Evolutionary conservation across 2,329 filamentous ascomycete species (phyloP).

Genomic region (Neonectria ditissima): DNA sequence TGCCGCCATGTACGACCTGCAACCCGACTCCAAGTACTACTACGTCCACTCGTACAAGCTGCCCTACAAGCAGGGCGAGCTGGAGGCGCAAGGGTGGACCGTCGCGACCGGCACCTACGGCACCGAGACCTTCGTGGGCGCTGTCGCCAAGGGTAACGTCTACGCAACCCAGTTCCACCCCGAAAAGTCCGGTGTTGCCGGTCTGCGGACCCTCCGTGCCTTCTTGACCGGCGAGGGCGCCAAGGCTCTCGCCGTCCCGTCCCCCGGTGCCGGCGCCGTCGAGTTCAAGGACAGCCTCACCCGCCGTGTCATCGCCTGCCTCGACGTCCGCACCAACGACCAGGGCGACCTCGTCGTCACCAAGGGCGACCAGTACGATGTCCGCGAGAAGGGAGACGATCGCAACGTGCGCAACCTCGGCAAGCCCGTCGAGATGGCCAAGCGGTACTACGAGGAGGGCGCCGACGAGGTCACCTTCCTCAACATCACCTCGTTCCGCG

Average conservation of each 20-base stretch:
- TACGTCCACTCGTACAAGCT: constrained; percentile 97
- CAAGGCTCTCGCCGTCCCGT: constrained; percentile 41
- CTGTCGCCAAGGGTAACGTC: constrained; percentile 85
- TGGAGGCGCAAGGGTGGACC: constrained; percentile 87
- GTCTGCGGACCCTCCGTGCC: constrained; percentile 83
- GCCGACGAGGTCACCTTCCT: constrained; percentile 97
- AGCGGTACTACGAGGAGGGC: constrained; percentile 94
- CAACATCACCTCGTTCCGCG: constrained; percentile 98
- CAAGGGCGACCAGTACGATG: constrained; percentile 98
- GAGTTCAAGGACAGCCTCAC: constrained; percentile 77
- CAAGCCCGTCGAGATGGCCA: constrained; percentile 95
- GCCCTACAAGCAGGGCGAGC: constrained; percentile 76
- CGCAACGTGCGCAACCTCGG: constrained; percentile 87
- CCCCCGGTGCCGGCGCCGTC: constrained; percentile 10
- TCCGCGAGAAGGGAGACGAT: constrained; percentile 82
- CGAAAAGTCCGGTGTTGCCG: constrained; percentile 94
- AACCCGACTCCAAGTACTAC: constrained; percentile 92
- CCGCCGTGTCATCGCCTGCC: constrained; percentile 92
- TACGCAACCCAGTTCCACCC: constrained; percentile 97
- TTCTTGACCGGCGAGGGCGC: constrained; percentile 82
- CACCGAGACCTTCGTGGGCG: constrained; percentile 89
- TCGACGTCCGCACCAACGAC: constrained; percentile 96
- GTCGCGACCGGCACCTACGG: constrained; percentile 94
- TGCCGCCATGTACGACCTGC: constrained; percentile 78
- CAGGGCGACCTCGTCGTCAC: constrained; percentile 95